These are phyloP conservation scores for Syncephalastrum sp. DNA, from an alignment of 371 early-diverging fungal genomes.

Conservation along the genomic window DNA sequence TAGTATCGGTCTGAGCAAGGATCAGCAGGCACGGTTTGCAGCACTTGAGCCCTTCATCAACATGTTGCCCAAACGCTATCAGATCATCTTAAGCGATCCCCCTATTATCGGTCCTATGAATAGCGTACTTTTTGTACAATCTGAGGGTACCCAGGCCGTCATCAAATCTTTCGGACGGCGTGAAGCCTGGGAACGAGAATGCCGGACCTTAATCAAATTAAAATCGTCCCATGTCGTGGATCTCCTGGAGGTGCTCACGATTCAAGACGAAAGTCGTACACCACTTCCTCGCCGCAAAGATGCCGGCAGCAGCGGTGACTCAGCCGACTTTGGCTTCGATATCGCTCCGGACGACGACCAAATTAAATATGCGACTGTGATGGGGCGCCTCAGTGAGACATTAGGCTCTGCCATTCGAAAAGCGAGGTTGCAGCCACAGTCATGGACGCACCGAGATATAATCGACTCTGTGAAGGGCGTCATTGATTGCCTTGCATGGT, in stretches of 20 bases:
- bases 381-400: constrained; percentile 43
- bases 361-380: constrained; percentile 38
- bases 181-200: constrained; percentile 55
- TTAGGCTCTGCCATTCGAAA: constrained; percentile 18
- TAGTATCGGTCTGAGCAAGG: no score
- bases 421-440: no score
- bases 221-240: constrained; percentile 39
- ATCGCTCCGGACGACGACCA: constrained; percentile 20
- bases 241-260: constrained; percentile 46
- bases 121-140: constrained; percentile 31
- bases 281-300: not conserved
- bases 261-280: constrained; percentile 27
- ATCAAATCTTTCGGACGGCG: constrained; percentile 49
- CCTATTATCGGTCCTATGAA: constrained; percentile 45
- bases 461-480: constrained; percentile 12
- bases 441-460: no score
- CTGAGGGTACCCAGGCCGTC: constrained; percentile 8
- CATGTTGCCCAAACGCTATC: constrained; percentile 37
- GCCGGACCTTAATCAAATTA: constrained; percentile 36
- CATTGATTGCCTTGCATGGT: constrained; percentile 34
- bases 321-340: not conserved
- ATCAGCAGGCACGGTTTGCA: constrained; percentile 6
- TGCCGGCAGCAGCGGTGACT: not conserved
- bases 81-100: constrained; percentile 20
- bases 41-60: constrained; percentile 13